Base-by-base conservation (phyloP, 1,139 yeast species). In the Yamadazyma blattariae region DNA sequence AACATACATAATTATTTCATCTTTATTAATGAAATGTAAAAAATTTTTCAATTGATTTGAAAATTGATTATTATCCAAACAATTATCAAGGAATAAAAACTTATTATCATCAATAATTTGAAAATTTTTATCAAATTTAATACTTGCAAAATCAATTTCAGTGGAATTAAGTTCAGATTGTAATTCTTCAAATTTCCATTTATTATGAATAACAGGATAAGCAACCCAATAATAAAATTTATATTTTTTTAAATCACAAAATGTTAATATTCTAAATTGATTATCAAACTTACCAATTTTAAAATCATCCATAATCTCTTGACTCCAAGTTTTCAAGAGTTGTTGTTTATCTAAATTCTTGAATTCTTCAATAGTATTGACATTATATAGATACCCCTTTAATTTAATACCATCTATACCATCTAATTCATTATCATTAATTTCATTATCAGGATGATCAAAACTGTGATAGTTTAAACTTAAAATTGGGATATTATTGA, bases 201-300 rank as follows among this genome's bases (percentile, higher is more conserved):
- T 59, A 7, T 77, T 63, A 25, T 66, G 63, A 15, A 87, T 59
- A 0, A 76, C 65, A 0, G 97, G 97, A 46, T 79, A 79, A 6
- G 90, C 86, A 47, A 86, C 74, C 98, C 98, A 92, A 58, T 90
- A 90, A 50, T 77, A 84, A 53, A 85, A 92, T 49, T 76, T 80
- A 63, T 85, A 89, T 59, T 85, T 87, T 58, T 92, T 92, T 54
- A 92, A 71, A 56, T 94, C 98, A 3, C 95, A 83, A 60, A 79
- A 92, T 27, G 89, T 70, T 27, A 90, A 64, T 1, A 90, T 52
- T 22, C 68, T 68, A 49, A 89, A 86, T 23, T 59, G 56, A 4
- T 36, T 35, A 12, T 36, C 26, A 0, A 31, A 27, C 10, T 38
- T 37, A 7, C 40, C 39, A 7, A 34, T 30, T 13, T 36, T 34